Evolutionary conservation across 2,329 filamentous ascomycete species (phyloP), one percentile per base, ranked within the genome.

Genomic region (Sporothrix dimorphospora): DNA sequence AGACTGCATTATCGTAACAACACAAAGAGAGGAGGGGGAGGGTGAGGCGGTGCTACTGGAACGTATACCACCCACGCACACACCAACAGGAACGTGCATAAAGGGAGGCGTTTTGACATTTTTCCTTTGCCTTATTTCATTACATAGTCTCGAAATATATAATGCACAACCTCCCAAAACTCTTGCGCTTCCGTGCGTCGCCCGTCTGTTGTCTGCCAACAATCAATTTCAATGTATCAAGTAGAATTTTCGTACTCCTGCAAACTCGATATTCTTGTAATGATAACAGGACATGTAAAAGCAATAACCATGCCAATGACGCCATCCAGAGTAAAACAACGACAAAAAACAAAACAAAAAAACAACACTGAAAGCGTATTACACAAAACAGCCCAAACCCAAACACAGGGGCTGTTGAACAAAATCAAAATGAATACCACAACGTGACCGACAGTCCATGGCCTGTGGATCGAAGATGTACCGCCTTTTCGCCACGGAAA

Each of bases 181-280:
- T n/a, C n/a, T 49, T n/a, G 4, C n/a, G 5, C 16, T 19, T n/a
- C 47, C 42, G n/a, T 4, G 4, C 19, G 16, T 49, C 6, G 45
- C n/a, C 6, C 7, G 2, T n/a, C 4, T n/a, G 47, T 4, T 14
- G 7, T 9, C 19, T 49, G 19, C 34, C 47, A 3, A 3, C 24
- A n/a, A 19, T 57, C n/a, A 40, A 69, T 40, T 14, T n/a, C 55
- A 57, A 47, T 69, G 49, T 27, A 38, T 70, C 38, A 42, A 69
- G 40, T 21, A 11, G 14, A 38, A 55, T 72, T 65, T 72, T 66
- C n/a, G 45, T 70, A 70, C 66, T 57, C 71, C 71, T 72, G 67
- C 47, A 69, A 72, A 51, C 45, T 69, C 71, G 34, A 72, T 65
- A 61, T 59, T 63, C 71, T 53, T 49, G 42, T 40, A 55, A 66